These are phyloP conservation scores for Chara braunii DNA, from an alignment of 139 green algal genomes.

Conservation along the genomic window DNA sequence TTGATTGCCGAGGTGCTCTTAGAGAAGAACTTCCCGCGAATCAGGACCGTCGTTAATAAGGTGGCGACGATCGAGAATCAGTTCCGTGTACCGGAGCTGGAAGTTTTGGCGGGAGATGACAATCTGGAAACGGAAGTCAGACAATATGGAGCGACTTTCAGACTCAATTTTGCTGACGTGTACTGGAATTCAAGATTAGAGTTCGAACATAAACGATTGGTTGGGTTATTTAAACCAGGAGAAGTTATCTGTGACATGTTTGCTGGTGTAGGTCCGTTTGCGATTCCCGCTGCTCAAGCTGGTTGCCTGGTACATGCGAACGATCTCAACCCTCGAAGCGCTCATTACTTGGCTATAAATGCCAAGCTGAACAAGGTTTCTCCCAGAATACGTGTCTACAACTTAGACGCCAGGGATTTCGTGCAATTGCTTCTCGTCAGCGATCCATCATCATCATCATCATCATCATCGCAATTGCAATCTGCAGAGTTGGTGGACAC, in stretches of 20 bases:
- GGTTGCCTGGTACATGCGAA: conserved; percentile 89
- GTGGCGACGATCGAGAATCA: conserved; percentile 81
- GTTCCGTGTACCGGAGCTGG: conserved; percentile 88
- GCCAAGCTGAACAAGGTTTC: conserved; percentile 35
- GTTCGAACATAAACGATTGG: conserved; percentile 79
- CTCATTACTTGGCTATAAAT: conserved; percentile 69
- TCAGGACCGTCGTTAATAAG: conserved; percentile 95
- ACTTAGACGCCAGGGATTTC: conserved; percentile 69
- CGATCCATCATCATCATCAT: no score
- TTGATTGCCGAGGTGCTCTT: conserved; percentile 74
- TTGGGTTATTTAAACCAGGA: conserved; percentile 2
- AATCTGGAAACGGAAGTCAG: conserved; percentile 63
- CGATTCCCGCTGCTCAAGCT: conserved; percentile 71
- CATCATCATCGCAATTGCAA: no score
- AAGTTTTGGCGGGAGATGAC: conserved; percentile 78
- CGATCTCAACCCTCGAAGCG: conserved; percentile 86
- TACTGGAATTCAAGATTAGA: conserved; percentile 99
- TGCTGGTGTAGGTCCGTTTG: conserved; percentile 87
- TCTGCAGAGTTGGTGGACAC: no score
- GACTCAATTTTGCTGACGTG: conserved; percentile 81
- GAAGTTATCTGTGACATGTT: conserved; percentile 61
- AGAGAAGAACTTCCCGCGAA: conserved; percentile 81
- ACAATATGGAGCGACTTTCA: conserved; percentile 77
- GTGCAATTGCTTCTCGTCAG: conserved; percentile 55
- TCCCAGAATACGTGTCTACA: conserved; percentile 50